These are phyloP conservation scores for Chalciporus sp. DNA, from an alignment of 1,284 basidiomycete species.

Conservation along the genomic window DNA sequence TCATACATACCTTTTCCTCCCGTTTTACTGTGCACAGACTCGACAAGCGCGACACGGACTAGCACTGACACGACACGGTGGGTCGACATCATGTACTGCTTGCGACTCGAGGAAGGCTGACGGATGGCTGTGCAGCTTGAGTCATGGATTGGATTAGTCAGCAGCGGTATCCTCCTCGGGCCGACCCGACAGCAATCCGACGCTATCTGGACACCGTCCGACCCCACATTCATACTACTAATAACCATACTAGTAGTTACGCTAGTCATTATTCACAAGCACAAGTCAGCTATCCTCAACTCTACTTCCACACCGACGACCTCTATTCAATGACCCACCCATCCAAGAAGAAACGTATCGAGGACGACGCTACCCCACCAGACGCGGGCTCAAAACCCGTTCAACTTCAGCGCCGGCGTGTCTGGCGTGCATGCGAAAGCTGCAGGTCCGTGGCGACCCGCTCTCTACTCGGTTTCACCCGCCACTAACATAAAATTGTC, in stretches of 20 bases:
- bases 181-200: constrained; percentile 38
- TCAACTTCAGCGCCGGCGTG: constrained; percentile 71
- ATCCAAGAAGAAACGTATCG: constrained; percentile 70
- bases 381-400: constrained; percentile 69
- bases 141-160: constrained; percentile 40
- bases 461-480: constrained; percentile 16
- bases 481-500: constrained; percentile 6
- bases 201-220: constrained; percentile 34
- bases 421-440: constrained; percentile 83
- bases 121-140: constrained; percentile 27
- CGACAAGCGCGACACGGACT: constrained; percentile 14
- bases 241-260: too few relatives aligned
- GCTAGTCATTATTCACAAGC: constrained; percentile 17
- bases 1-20: constrained; percentile 28
- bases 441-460: constrained; percentile 61
- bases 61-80: constrained; percentile 12
- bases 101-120: constrained; percentile 25
- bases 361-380: constrained; percentile 51
- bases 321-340: constrained; percentile 53
- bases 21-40: constrained; percentile 8
- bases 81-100: constrained; percentile 22
- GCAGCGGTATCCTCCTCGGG: constrained; percentile 30
- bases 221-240: constrained; percentile 14
- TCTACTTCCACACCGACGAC: constrained; percentile 50
- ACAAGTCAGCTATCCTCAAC: constrained; percentile 32